A percentile compares a stretch with the other conserved stretches of the same genome.
phyloP scores from a whole-genome alignment of 164 flowering plant genomes.

The Stephania cephalantha region DNA sequence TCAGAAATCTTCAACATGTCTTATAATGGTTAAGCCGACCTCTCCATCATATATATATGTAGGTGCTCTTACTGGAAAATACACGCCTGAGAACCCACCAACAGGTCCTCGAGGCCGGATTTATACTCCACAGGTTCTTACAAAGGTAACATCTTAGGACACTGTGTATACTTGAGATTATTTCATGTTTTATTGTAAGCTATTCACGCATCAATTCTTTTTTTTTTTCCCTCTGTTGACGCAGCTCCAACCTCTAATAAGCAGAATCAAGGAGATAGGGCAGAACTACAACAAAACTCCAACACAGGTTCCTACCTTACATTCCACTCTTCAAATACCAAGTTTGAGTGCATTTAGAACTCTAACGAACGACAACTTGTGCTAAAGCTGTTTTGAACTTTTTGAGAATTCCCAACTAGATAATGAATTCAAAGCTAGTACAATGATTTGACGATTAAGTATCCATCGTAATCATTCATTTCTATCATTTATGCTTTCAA shows the following conservation, averaged over 20 bases:
- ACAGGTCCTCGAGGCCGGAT: conserved; percentile 63
- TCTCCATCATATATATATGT: not conserved
- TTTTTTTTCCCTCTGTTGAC: not conserved
- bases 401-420: not conserved
- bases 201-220: not conserved
- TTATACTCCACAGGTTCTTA: conserved; percentile 49
- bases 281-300: conserved; percentile 59
- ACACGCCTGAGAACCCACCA: conserved; percentile 19
- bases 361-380: not conserved
- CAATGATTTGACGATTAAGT: too few relatives aligned
- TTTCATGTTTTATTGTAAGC: not conserved
- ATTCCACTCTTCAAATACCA: too few relatives aligned
- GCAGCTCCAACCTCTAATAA: conserved; percentile 84
- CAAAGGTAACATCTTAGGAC: conserved; percentile 21
- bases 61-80: conserved; percentile 78
- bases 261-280: conserved; percentile 72
- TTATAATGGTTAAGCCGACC: not conserved
- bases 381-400: not conserved
- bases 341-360: not conserved
- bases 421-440: not conserved
- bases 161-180: not conserved
- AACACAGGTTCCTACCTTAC: conserved; percentile 51
- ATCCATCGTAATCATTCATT: too few relatives aligned
- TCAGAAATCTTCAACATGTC: not conserved
- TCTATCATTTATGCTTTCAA: not conserved